Conservation (phyloP, 2,329 filamentous ascomycete species). For the Cladosporium sp. region DNA sequence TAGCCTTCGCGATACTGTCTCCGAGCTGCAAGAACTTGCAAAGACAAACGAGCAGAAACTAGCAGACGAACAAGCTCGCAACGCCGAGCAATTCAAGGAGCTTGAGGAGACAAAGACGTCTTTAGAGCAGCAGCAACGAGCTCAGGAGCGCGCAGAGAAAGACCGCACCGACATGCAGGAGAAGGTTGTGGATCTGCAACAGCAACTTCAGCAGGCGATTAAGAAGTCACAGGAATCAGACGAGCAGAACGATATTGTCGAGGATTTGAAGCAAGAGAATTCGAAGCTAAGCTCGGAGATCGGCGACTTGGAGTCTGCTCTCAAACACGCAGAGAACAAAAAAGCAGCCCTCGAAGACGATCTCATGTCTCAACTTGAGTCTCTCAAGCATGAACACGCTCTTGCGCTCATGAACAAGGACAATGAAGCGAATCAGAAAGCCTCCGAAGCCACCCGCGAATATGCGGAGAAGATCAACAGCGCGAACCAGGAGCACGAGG, state of each 20-base stretch:
- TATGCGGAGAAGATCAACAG: slow-evolving; percentile 21
- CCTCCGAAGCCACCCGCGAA: slow-evolving; percentile 7
- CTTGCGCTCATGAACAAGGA: slow-evolving; percentile 11
- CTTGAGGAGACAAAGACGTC: slow-evolving; percentile 8
- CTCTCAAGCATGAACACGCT: slow-evolving; percentile 9
- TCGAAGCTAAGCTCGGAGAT: slow-evolving; percentile 2
- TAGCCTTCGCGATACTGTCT: background rate
- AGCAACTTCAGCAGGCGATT: slow-evolving; percentile 25
- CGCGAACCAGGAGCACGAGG: slow-evolving; percentile 16
- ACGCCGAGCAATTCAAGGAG: slow-evolving; percentile 1
- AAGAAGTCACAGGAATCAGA: slow-evolving; percentile 24
- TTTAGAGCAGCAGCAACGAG: slow-evolving; percentile 22
- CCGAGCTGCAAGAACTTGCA: slow-evolving; percentile 14
- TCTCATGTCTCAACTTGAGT: slow-evolving; percentile 6
- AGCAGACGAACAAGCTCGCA: background rate
- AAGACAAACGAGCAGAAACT: slow-evolving; percentile 12
- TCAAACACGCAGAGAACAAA: slow-evolving; percentile 11
- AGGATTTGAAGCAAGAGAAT: slow-evolving; percentile 17
- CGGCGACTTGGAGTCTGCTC: background rate
- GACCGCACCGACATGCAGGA: slow-evolving; percentile 13
- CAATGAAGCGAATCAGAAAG: slow-evolving; percentile 7
- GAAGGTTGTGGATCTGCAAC: slow-evolving; percentile 21
- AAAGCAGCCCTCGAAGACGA: slow-evolving; percentile 9
- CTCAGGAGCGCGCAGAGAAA: slow-evolving; percentile 20
- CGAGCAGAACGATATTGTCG: slow-evolving; percentile 21